Conservation (phyloP, 352 stramenopile genomes). For the Phytophthora foliorum region DNA sequence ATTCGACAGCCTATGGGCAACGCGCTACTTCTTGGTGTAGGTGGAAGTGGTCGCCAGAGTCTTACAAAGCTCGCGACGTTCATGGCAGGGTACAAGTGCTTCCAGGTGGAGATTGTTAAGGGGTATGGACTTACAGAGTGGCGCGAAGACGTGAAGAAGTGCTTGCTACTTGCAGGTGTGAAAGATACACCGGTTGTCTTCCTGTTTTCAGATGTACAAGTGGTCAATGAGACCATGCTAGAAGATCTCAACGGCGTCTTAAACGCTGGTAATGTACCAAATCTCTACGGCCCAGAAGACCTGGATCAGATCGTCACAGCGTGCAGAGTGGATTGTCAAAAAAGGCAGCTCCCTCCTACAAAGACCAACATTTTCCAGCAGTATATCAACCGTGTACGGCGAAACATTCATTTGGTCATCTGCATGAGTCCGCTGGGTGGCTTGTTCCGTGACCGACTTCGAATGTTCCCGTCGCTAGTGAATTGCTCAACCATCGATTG, state of each 20-base stretch:
- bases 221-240: conserved; percentile 96
- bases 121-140: conserved; percentile 94
- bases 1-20: conserved; percentile 91
- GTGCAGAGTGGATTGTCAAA: conserved; percentile 93
- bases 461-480: conserved; percentile 91
- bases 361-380: conserved; percentile 97
- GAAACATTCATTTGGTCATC: conserved; percentile 94
- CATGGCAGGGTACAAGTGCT: conserved; percentile 94
- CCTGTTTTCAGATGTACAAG: conserved; percentile 95
- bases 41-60: conserved; percentile 93
- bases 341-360: conserved; percentile 91
- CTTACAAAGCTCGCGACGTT: conserved; percentile 94
- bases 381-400: conserved; percentile 93
- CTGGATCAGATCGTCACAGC: conserved; percentile 93
- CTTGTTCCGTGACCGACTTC: conserved; percentile 82
- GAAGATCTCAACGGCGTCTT: conserved; percentile 96
- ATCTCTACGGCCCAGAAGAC: conserved; percentile 94
- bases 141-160: conserved; percentile 95
- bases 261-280: conserved; percentile 96
- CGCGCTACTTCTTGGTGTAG: conserved; percentile 92
- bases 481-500: conserved; percentile 92
- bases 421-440: conserved; percentile 88
- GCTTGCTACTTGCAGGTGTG: conserved; percentile 89
- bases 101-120: conserved; percentile 97
- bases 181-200: conserved; percentile 94